Evolutionary conservation across 2,329 filamentous ascomycete species (phyloP).

Genomic region (Curvularia lunata): DNA sequence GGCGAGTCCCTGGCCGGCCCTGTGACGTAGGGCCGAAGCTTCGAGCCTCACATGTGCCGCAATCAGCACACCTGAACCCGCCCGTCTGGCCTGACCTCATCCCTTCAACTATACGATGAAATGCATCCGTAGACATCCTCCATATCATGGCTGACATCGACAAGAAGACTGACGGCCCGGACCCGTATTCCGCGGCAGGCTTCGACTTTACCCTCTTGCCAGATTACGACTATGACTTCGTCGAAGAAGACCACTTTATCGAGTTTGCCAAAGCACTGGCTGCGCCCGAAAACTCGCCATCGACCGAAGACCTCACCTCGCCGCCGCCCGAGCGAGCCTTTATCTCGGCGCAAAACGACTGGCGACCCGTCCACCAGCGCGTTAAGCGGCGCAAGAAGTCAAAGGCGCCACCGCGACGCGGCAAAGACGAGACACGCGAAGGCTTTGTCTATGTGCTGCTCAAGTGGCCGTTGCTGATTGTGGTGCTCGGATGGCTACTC

Average conservation of each 20-base stretch:
- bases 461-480: conserved; percentile 88
- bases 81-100: conserved; percentile 4
- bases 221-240: conserved; percentile 80
- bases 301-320: conserved; percentile 60
- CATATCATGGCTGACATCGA: conserved; percentile 52
- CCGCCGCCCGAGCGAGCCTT: conserved; percentile 61
- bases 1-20: conserved; percentile 1
- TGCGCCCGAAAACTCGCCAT: conserved; percentile 78
- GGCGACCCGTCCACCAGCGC: conserved; percentile 83
- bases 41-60: conserved; percentile 13
- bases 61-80: conserved; percentile 1
- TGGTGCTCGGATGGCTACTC: conserved; percentile 80
- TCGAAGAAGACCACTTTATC: conserved; percentile 72
- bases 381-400: conserved; percentile 57
- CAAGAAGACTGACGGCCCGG: conserved; percentile 58
- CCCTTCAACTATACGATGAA: conserved; percentile 26
- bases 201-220: conserved; percentile 75
- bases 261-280: conserved; percentile 82
- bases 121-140: neutral
- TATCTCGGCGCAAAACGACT: conserved; percentile 93
- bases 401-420: conserved; percentile 51
- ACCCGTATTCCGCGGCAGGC: conserved; percentile 66
- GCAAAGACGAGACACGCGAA: conserved; percentile 90
- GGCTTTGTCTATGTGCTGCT: conserved; percentile 87
- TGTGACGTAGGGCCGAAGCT: conserved; percentile 19